Conservation (phyloP, 495 filamentous ascomycete genomes). For the Alectoria sarmentosa region DNA sequence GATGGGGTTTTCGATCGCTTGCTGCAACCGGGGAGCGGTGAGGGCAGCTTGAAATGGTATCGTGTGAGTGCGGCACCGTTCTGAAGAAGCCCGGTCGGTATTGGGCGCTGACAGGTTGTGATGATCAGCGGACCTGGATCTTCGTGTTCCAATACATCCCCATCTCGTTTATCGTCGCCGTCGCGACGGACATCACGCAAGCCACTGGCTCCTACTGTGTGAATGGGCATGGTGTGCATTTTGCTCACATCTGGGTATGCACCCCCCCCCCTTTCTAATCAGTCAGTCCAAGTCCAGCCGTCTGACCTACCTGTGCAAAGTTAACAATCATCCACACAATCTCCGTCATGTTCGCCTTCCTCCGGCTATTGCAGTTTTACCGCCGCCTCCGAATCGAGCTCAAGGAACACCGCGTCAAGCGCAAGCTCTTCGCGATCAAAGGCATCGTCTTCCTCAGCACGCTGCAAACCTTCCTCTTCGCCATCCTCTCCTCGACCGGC, state of each 20-base stretch:
- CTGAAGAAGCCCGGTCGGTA: not conserved
- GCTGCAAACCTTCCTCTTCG: constrained; percentile 29
- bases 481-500: constrained; percentile 28
- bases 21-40: constrained; percentile 16
- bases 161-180: constrained; percentile 27
- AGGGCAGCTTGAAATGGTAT: constrained; percentile 8
- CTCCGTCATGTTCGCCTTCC: constrained; percentile 28
- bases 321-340: constrained; percentile 23
- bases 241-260: constrained; percentile 35
- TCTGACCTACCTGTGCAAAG: not conserved
- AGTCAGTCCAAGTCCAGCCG: not conserved
- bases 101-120: not conserved
- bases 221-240: constrained; percentile 27
- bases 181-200: constrained; percentile 32
- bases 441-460: constrained; percentile 32
- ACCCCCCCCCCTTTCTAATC: not conserved
- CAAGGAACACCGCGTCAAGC: constrained; percentile 24
- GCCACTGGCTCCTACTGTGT: constrained; percentile 29
- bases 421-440: constrained; percentile 34
- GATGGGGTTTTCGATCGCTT: constrained; percentile 28
- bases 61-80: constrained; percentile 6
- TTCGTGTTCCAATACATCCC: constrained; percentile 32
- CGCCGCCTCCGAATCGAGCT: constrained; percentile 24
- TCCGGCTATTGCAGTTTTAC: constrained; percentile 29
- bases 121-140: constrained; percentile 25